A percentile compares a stretch with the other conserved stretches of the same genome.
These are phyloP conservation scores for Galeopsis tetrahit DNA, from an alignment of 257 asterid genomes.

Conservation along the genomic window DNA sequence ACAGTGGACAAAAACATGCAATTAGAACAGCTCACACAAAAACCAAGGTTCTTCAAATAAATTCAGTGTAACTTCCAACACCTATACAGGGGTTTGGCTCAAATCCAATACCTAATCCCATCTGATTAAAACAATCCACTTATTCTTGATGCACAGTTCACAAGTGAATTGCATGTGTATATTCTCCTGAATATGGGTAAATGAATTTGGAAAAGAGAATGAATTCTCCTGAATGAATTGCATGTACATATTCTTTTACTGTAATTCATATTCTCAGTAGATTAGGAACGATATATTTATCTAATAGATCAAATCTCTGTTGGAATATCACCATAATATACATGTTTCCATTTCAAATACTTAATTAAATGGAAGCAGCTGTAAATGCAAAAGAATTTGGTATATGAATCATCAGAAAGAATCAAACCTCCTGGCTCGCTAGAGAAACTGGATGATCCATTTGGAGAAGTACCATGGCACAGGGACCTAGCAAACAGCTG, in stretches of 20 bases:
- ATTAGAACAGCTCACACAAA: slow-evolving; percentile 22
- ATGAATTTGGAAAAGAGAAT: neutral
- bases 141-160: slow-evolving; percentile 27
- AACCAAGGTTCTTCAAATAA: slow-evolving; percentile 8
- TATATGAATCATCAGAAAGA: slow-evolving; percentile 17
- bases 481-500: slow-evolving; percentile 79
- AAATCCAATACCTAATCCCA: neutral
- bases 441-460: slow-evolving; percentile 36
- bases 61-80: slow-evolving; percentile 4
- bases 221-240: neutral
- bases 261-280: neutral
- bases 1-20: slow-evolving; percentile 21
- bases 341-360: slow-evolving; percentile 2
- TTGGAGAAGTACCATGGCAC: slow-evolving; percentile 46
- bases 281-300: neutral
- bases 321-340: neutral
- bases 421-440: slow-evolving; percentile 55
- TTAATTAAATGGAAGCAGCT: slow-evolving; percentile 7
- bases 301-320: slow-evolving; percentile 2
- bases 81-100: neutral
- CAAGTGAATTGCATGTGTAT: neutral
- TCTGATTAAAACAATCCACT: neutral
- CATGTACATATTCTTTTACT: neutral
- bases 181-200: neutral
- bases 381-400: slow-evolving; percentile 2